Conservation (phyloP, 805 yeast genomes). For the Nakazawaea siamensis region DNA sequence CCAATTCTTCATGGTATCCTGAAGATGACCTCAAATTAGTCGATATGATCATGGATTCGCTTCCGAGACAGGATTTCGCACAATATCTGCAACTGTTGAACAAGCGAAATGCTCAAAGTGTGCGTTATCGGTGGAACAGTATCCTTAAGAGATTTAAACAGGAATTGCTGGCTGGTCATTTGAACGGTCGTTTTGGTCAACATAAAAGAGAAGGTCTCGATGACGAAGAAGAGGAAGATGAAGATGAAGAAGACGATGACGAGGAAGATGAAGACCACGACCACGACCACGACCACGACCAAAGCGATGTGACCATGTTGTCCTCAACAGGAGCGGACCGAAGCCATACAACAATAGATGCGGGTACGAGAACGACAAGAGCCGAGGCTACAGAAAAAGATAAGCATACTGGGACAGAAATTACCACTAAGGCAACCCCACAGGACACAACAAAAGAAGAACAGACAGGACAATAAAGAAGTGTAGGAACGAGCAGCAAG, state of each 20-base stretch:
- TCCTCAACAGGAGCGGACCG: too few species aligned
- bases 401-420: too few species aligned
- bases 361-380: too few species aligned
- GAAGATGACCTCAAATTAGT: slow-evolving; percentile 8
- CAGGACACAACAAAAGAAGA: too few species aligned
- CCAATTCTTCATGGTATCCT: slow-evolving; percentile 6
- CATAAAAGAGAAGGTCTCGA: background rate
- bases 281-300: too few species aligned
- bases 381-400: too few species aligned
- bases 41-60: slow-evolving; percentile 6
- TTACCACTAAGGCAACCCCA: too few species aligned
- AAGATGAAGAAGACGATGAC: slow-evolving; percentile 1
- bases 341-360: too few species aligned
- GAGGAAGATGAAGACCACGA: background rate
- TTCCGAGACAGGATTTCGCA: slow-evolving; percentile 9
- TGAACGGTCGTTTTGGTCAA: slow-evolving; percentile 7
- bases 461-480: too few species aligned
- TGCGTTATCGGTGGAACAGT: slow-evolving; percentile 9
- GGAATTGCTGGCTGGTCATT: slow-evolving; percentile 4
- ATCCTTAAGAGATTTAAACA: slow-evolving; percentile 8
- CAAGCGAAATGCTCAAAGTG: slow-evolving; percentile 9
- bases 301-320: too few species aligned
- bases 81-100: slow-evolving; percentile 7
- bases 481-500: too few species aligned
- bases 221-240: slow-evolving; percentile 4